These are phyloP conservation scores for Malus hybrid DNA, from an alignment of 331 rosid species.

Conservation along the genomic window DNA sequence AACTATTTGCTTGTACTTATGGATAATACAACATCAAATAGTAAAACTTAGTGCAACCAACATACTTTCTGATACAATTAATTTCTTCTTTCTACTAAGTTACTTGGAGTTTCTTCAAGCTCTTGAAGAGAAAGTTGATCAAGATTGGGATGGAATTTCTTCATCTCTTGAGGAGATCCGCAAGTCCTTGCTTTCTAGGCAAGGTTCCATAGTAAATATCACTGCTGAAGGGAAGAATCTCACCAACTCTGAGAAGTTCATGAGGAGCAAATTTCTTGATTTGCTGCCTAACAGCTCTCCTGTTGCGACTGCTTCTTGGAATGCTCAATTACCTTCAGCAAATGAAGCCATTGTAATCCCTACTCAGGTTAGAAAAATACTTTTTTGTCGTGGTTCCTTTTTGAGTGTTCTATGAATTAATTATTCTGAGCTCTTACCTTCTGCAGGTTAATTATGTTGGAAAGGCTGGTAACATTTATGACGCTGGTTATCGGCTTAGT, in stretches of 20 bases:
- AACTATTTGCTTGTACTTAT: no score
- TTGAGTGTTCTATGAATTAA: neutral
- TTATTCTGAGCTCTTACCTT: constrained; percentile 20
- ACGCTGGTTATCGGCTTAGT: constrained; percentile 67
- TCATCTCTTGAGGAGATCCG: constrained; percentile 94
- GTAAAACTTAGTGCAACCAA: neutral
- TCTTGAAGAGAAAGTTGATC: constrained; percentile 81
- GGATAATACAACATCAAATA: neutral
- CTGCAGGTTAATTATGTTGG: constrained; percentile 93
- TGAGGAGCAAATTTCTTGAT: constrained; percentile 66
- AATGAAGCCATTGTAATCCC: constrained; percentile 92
- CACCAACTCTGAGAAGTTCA: constrained; percentile 36
- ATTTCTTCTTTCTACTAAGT: constrained; percentile 32
- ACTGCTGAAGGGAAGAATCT: constrained; percentile 76
- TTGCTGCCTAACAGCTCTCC: constrained; percentile 63
- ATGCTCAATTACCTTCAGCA: constrained; percentile 47
- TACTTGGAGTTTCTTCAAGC: constrained; percentile 73
- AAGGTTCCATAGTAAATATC: constrained; percentile 70
- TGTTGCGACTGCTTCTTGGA: constrained; percentile 38
- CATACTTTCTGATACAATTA: neutral
- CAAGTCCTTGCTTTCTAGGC: constrained; percentile 58
- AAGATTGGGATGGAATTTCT: constrained; percentile 76
- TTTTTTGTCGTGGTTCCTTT: constrained; percentile 7
- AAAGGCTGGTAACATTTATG: constrained; percentile 78
- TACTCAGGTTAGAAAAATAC: constrained; percentile 56